Conservation (phyloP, 1,284 basidiomycete genomes). For the Salmacisia buchloeana region DNA sequence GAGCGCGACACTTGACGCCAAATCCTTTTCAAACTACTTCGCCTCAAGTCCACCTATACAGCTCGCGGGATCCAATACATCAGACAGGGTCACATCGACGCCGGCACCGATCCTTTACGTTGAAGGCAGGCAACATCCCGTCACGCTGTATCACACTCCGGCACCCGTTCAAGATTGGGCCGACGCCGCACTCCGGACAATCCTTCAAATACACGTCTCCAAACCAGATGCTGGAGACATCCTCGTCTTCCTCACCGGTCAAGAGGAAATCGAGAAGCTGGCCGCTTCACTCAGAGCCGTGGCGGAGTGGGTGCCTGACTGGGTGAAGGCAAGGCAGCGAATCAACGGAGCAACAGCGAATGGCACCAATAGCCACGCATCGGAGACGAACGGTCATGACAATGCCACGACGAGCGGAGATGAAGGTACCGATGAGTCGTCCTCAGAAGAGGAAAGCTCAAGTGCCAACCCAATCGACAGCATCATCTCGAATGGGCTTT, state of each 20-base stretch:
- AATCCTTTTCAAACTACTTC: slow-evolving; percentile 86
- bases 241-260: slow-evolving; percentile 89
- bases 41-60: slow-evolving; percentile 43
- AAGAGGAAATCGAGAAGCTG: slow-evolving; percentile 91
- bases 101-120: slow-evolving; percentile 76
- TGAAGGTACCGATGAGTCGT: neutral
- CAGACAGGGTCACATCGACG: slow-evolving; percentile 1
- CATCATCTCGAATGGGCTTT: slow-evolving; percentile 5
- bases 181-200: slow-evolving; percentile 79
- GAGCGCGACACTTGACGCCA: slow-evolving; percentile 93
- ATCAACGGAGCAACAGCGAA: too few species aligned
- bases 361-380: too few species aligned
- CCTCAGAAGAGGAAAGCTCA: neutral
- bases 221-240: slow-evolving; percentile 73
- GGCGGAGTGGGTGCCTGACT: neutral
- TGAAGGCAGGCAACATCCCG: slow-evolving; percentile 87
- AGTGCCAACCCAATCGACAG: slow-evolving; percentile 1
- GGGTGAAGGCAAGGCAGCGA: neutral
- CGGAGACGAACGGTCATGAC: neutral
- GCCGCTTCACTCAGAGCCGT: slow-evolving; percentile 36
- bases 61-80: neutral
- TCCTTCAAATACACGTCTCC: slow-evolving; percentile 81
- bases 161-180: slow-evolving; percentile 76
- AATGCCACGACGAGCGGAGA: too few species aligned
- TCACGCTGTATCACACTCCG: slow-evolving; percentile 61